phyloP scores from a whole-genome alignment of 768 basidiomycete genomes.

The Trametes villosa region DNA sequence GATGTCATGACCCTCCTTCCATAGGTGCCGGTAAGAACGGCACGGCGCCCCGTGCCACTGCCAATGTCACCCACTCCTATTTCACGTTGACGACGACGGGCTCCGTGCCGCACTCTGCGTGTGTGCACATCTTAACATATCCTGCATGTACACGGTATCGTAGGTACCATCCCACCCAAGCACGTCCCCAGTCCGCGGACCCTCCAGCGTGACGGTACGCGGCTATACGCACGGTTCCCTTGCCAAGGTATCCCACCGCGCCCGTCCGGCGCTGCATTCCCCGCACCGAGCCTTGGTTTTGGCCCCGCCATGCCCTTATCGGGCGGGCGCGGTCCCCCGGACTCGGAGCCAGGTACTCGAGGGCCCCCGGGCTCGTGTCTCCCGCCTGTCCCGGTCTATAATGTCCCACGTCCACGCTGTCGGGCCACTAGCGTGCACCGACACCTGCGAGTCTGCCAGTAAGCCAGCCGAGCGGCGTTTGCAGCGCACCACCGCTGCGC shows the following conservation, averaged over 20 bases:
- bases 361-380: neutral
- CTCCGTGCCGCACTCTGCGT: neutral
- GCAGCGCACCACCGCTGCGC: constrained; percentile 59
- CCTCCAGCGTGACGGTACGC: neutral
- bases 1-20: neutral
- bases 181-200: neutral
- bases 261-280: neutral
- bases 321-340: constrained; percentile 14
- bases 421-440: constrained; percentile 43
- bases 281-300: constrained; percentile 1
- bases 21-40: neutral
- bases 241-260: neutral
- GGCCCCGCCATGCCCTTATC: constrained; percentile 11
- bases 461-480: constrained; percentile 80
- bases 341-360: constrained; percentile 4
- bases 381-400: neutral
- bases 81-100: neutral
- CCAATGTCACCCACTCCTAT: neutral
- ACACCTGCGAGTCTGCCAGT: constrained; percentile 74
- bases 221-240: neutral
- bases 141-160: neutral
- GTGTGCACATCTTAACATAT: neutral
- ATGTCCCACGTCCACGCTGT: neutral
- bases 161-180: neutral
- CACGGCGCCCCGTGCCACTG: neutral